Conservation (phyloP, 2,329 filamentous ascomycete genomes). For the Fusarium veterinarium region DNA sequence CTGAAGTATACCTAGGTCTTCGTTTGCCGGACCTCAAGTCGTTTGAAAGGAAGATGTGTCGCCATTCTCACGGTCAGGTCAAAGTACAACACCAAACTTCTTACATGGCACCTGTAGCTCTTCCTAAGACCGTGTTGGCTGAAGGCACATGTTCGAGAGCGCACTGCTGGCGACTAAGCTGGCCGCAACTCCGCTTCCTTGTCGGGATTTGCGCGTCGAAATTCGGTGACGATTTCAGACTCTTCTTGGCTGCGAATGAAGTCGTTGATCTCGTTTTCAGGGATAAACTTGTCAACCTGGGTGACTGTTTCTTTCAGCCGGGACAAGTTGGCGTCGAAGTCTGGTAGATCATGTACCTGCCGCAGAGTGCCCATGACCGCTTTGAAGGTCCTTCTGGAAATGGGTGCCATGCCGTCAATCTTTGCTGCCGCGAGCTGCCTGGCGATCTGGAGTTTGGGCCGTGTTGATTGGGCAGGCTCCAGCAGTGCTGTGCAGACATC, state of each 20-base stretch:
- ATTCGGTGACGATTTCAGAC: not conserved
- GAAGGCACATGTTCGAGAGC: accelerated
- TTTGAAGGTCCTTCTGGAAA: no score
- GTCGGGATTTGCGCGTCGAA: accelerated
- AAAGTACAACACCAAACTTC: no score
- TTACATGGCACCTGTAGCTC: not conserved
- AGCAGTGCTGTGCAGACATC: no score
- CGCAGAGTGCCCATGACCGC: not conserved
- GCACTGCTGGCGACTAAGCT: not conserved
- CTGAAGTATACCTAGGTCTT: no score
- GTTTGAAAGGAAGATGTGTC: no score
- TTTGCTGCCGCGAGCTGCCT: no score
- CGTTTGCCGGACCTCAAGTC: no score
- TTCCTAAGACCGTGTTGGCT: not conserved
- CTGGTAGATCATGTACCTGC: no score
- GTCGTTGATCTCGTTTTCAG: not conserved
- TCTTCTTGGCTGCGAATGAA: not conserved
- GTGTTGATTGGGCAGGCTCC: no score
- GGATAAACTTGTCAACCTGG: accelerated
- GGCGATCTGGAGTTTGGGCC: no score
- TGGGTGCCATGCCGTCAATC: no score
- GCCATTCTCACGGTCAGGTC: no score
- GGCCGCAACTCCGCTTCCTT: accelerated
- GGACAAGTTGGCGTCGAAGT: not conserved
- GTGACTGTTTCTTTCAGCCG: accelerated